A percentile compares a stretch with the other conserved stretches of the same genome.
Conservation (phyloP, 2,329 filamentous ascomycete genomes). For the Curvularia spicifera region DNA sequence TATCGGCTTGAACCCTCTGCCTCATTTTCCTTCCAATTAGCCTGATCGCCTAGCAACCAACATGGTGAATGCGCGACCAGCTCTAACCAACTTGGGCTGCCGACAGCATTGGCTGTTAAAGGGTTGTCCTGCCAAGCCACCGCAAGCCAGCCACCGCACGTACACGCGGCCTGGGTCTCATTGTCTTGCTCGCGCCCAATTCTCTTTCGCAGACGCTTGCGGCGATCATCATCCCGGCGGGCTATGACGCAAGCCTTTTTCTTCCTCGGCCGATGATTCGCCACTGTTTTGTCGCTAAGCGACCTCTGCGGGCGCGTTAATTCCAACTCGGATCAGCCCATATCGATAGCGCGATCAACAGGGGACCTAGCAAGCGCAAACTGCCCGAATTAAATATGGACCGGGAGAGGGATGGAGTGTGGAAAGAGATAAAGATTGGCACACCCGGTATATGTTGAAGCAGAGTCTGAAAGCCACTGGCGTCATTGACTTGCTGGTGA, state of each 20-base stretch:
- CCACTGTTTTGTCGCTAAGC: neutral
- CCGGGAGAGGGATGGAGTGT: neutral
- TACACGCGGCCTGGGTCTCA: slow-evolving; percentile 1
- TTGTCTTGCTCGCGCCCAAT: neutral
- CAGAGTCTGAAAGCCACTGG: neutral
- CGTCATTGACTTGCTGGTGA: slow-evolving; percentile 7
- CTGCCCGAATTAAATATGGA: slow-evolving; percentile 7
- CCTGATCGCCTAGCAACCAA: slow-evolving; percentile 4
- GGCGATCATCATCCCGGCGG: slow-evolving; percentile 1
- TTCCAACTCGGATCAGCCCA: slow-evolving; percentile 1
- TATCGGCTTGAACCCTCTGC: neutral
- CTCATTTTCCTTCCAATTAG: neutral
- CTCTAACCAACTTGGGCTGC: neutral
- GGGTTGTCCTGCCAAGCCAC: slow-evolving; percentile 10
- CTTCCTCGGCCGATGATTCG: neutral
- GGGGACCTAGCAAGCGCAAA: slow-evolving; percentile 19
- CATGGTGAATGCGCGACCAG: neutral
- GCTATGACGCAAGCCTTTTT: slow-evolving; percentile 11
- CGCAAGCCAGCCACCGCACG: slow-evolving; percentile 10
- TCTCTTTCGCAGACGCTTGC: slow-evolving; percentile 1
- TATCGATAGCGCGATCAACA: slow-evolving; percentile 32
- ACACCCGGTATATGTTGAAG: neutral
- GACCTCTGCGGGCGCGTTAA: neutral
- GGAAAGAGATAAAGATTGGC: slow-evolving; percentile 20
- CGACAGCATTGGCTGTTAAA: slow-evolving; percentile 5